Evolutionary conservation across 2,329 filamentous ascomycete genomes (phyloP), one percentile per base, ranked within the genome.

Genomic region (Hypoxylon sp.): DNA sequence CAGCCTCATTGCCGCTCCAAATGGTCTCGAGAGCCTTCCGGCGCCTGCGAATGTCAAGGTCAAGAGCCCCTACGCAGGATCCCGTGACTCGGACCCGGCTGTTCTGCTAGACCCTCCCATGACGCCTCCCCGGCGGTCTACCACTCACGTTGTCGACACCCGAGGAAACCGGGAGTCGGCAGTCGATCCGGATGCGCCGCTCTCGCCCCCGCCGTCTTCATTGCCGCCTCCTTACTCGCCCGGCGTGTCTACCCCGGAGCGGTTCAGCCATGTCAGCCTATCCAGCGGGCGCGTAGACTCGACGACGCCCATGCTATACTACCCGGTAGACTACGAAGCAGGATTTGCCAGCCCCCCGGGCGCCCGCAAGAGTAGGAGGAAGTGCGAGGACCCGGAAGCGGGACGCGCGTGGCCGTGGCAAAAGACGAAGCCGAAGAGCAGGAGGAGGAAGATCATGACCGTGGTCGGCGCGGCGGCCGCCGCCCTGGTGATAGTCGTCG

Each of bases 401-500:
- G 63, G 49, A 4, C 50, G 41, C 11, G 56, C 53, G 44, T 56
- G 41, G 50, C 55, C 55, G 22, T 64, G 63, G 61, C 64, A 62
- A 59, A 22, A 55, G 49, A 30, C 50, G 13, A 41, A 65, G 19
- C 55, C 56, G 1, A 61, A 53, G 58, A 41, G 48, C 26, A 62
- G 48, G 47, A 62, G 39, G 58, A 60, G 50, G 61, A 64, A 57
- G 48, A 67, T 66, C 53, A 56, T 67, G 34, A 20, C 37, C 2
- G 58, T 63, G 10, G 24, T 61, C 6, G 67, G 56, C 7, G 65
- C 49, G 8, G 57, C 59, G 5, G 20, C 62, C 6, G 49, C 64
- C 1, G 62, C 44, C 11, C 19, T 66, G n/a, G 3, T 71, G n/a
- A 56, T 70, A 32, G 55, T 69, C 17, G 49, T 69, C 24, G 69